phyloP scores from a whole-genome alignment of 2,329 filamentous ascomycete species.

The Botrytis deweyae region DNA sequence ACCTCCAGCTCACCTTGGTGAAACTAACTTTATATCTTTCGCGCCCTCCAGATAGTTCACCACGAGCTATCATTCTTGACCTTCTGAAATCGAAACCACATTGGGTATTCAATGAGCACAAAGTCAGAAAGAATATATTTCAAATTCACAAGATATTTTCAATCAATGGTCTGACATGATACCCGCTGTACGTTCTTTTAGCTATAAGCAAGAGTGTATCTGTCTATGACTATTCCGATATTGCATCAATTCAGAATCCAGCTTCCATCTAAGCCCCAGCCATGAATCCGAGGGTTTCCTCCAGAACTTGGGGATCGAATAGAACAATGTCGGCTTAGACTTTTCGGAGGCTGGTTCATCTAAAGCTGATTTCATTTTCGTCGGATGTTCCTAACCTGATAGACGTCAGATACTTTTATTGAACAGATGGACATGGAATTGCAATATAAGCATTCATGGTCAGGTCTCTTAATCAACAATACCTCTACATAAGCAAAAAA shows the following conservation, averaged over 20 bases:
- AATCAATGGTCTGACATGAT: background rate
- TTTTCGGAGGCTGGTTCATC: background rate
- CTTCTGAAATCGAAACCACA: background rate
- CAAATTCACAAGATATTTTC: background rate
- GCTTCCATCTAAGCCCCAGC: background rate
- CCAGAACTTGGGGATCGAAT: background rate
- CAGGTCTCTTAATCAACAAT: background rate
- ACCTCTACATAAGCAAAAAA: too few relatives aligned
- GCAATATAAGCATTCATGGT: background rate
- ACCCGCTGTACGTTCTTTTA: background rate
- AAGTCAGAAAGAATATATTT: background rate
- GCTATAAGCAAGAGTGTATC: background rate
- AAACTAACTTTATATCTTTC: constrained; percentile 23
- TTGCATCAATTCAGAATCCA: background rate
- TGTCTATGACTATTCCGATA: background rate
- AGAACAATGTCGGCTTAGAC: background rate
- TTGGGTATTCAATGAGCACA: too few relatives aligned
- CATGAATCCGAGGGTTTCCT: background rate
- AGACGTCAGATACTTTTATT: background rate
- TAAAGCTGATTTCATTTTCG: background rate
- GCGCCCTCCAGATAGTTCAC: constrained; percentile 25
- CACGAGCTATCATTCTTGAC: background rate
- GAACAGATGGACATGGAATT: background rate
- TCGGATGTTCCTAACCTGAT: background rate
- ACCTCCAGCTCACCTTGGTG: background rate